Conservation (phyloP, 2,329 filamentous ascomycete species). For the Aspergillus fischeri region DNA sequence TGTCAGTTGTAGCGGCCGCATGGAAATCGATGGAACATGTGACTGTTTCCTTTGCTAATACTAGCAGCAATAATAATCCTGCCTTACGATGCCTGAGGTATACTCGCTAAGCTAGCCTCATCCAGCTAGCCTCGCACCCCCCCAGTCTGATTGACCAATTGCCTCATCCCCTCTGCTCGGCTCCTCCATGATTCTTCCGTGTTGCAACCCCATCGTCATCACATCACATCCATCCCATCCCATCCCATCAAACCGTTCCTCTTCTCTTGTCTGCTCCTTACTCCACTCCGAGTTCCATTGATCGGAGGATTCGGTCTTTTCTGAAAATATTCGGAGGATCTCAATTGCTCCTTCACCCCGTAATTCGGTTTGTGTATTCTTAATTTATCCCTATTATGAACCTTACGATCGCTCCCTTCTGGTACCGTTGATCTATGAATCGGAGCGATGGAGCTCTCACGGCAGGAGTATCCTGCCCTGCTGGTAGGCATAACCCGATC, state of each 20-base stretch:
- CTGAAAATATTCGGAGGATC: background rate
- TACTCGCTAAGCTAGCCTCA: background rate
- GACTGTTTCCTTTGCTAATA: background rate
- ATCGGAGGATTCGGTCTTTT: constrained; percentile 8
- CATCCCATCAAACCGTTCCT: constrained; percentile 12
- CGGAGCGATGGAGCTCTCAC: constrained; percentile 66
- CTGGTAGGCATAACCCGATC: constrained; percentile 60
- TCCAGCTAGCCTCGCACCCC: background rate
- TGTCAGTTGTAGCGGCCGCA: constrained; percentile 3
- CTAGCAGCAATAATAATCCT: background rate
- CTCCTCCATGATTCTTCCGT: constrained; percentile 5
- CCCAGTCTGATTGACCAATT: background rate
- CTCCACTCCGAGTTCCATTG: constrained; percentile 4
- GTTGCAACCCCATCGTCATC: constrained; percentile 9
- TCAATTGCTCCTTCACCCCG: constrained; percentile 22
- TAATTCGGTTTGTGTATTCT: constrained; percentile 10
- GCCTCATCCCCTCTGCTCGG: background rate
- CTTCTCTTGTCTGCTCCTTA: background rate
- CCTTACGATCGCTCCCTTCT: constrained; percentile 18
- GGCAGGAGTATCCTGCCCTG: constrained; percentile 89
- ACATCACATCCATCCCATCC: constrained; percentile 13
- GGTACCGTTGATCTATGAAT: constrained; percentile 22
- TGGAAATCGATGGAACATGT: constrained; percentile 4
- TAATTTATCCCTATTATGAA: constrained; percentile 30
- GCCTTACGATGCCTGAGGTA: background rate